Conservation (phyloP, 2,329 filamentous ascomycete species). For the Trichoderma pleuroti region DNA sequence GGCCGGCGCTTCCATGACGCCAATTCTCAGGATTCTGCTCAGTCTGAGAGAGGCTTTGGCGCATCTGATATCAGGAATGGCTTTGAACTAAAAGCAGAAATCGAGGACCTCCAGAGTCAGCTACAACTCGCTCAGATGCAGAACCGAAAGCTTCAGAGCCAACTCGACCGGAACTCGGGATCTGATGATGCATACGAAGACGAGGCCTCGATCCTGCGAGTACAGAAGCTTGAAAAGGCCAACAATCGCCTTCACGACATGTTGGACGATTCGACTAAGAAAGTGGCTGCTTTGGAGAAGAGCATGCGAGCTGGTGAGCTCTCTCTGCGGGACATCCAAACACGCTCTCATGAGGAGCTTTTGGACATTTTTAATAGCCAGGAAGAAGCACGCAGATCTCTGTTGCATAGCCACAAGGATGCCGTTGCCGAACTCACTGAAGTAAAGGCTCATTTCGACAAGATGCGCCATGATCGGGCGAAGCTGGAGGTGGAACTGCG, state of each 20-base stretch:
- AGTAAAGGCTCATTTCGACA: constrained; percentile 82
- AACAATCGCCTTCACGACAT: constrained; percentile 90
- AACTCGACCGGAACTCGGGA: constrained; percentile 68
- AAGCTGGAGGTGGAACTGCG: constrained; percentile 81
- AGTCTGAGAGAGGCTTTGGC: constrained; percentile 80
- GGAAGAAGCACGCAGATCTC: constrained; percentile 77
- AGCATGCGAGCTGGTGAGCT: constrained; percentile 83
- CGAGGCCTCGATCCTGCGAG: constrained; percentile 72
- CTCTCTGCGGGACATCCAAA: constrained; percentile 84
- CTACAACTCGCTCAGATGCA: constrained; percentile 93
- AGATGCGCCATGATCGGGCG: constrained; percentile 76
- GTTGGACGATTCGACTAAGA: constrained; percentile 89
- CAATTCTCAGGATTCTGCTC: constrained; percentile 66
- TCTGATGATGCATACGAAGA: constrained; percentile 64
- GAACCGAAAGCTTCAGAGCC: constrained; percentile 85
- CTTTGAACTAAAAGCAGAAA: constrained; percentile 85
- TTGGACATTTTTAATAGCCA: constrained; percentile 90
- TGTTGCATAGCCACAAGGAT: constrained; percentile 81
- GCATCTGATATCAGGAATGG: constrained; percentile 79
- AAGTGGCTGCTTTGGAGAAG: constrained; percentile 84
- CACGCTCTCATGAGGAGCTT: constrained; percentile 90
- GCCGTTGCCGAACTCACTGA: constrained; percentile 81
- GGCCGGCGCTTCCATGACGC: constrained; percentile 66
- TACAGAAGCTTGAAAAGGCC: constrained; percentile 88
- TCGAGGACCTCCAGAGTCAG: constrained; percentile 91